Evolutionary conservation across 176 grass and related monocot genomes (phyloP).

Genomic region (Metroxylon sagu): DNA sequence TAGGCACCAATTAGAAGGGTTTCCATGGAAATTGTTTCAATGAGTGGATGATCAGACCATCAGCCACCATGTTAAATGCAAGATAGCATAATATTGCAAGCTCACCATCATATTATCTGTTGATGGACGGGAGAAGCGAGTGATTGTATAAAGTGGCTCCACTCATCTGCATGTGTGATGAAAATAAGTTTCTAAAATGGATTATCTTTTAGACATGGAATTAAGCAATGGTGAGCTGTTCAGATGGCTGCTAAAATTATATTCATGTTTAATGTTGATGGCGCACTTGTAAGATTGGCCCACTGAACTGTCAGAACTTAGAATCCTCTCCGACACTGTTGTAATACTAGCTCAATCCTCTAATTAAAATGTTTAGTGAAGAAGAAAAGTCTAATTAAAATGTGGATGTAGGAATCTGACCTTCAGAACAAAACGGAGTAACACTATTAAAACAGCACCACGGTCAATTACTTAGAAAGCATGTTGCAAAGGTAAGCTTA

Average conservation of each 20-base stretch:
- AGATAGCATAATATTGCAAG: slow-evolving; percentile 24
- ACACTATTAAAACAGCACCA: slow-evolving; percentile 9
- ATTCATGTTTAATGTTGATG: no score
- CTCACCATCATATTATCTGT: background rate
- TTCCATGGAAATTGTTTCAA: slow-evolving; percentile 17
- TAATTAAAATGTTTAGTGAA: no score
- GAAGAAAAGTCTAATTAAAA: no score
- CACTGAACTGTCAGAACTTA: no score
- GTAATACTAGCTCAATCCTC: no score
- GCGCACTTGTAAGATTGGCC: no score
- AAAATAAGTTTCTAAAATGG: background rate
- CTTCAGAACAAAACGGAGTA: slow-evolving; percentile 28
- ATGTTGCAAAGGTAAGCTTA: background rate
- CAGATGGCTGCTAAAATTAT: no score
- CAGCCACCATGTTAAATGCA: slow-evolving; percentile 19
- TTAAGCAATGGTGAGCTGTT: no score
- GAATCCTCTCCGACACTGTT: no score
- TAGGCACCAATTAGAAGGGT: background rate
- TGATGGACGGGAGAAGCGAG: slow-evolving; percentile 41
- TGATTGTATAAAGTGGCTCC: slow-evolving; percentile 43
- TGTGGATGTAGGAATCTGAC: slow-evolving; percentile 3
- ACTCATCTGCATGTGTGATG: slow-evolving; percentile 31
- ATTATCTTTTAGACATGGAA: no score
- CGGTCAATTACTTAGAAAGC: no score
- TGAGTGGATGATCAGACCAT: slow-evolving; percentile 34